phyloP scores from a whole-genome alignment of 768 basidiomycete genomes.

The Leucosporidium yakuticum region DNA sequence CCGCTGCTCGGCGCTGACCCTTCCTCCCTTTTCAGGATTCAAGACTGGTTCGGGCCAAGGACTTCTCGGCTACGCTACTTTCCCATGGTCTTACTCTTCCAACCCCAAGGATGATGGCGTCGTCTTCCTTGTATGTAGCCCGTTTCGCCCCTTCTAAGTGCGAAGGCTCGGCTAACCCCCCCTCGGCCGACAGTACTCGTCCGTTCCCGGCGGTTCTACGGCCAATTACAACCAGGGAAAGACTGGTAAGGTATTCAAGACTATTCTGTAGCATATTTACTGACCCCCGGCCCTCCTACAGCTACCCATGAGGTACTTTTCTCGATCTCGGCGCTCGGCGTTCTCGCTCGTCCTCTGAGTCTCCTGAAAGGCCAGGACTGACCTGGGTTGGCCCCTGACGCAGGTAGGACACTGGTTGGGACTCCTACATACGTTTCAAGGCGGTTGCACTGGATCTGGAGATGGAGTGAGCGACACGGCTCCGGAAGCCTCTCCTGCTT shows the following conservation, averaged over 20 bases:
- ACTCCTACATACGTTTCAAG: not conserved
- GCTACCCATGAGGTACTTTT: no score
- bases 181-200: not conserved
- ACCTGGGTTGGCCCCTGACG: not conserved
- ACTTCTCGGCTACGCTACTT: not conserved
- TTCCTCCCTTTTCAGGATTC: not conserved
- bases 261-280: no score
- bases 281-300: no score
- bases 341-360: no score
- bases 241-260: not conserved
- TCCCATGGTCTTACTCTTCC: not conserved
- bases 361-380: no score
- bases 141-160: no score
- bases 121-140: not conserved
- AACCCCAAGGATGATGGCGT: not conserved
- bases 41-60: not conserved
- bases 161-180: no score
- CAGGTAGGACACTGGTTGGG: not conserved
- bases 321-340: no score
- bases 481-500: not conserved
- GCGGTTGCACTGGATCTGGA: not conserved
- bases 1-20: no score
- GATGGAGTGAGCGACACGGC: not conserved
- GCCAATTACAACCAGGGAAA: constrained; percentile 3
- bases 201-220: not conserved